phyloP scores from a whole-genome alignment of 345 rosid genomes.

The Salix brachista region DNA sequence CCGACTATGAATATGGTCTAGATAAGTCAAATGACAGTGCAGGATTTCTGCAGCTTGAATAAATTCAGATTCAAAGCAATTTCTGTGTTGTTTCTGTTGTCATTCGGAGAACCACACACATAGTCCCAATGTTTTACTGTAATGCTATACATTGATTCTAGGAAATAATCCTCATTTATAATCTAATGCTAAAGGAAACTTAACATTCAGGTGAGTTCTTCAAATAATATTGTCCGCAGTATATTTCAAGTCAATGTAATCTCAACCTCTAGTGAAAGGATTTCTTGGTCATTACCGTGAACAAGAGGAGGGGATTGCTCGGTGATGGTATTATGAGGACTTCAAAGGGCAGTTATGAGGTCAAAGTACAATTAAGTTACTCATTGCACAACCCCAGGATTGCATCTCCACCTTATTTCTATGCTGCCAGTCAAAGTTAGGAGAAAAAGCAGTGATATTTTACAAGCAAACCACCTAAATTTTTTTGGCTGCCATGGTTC shows the following conservation, averaged over 20 bases:
- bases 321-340: background rate
- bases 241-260: background rate
- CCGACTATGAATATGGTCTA: background rate
- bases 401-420: background rate
- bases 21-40: background rate
- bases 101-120: background rate
- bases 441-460: background rate
- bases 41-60: background rate
- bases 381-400: background rate
- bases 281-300: slow-evolving; percentile 2
- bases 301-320: background rate
- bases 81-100: background rate
- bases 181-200: background rate
- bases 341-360: background rate
- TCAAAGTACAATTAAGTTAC: background rate
- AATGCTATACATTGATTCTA: background rate
- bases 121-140: background rate
- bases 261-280: background rate
- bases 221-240: background rate
- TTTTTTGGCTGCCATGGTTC: background rate
- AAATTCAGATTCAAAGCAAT: background rate
- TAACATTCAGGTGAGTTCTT: background rate
- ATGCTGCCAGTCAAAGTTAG: background rate
- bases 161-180: background rate
- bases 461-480: background rate